Evolutionary conservation across 2,329 filamentous ascomycete genomes (phyloP).

Genomic region (Aspergillus nomiae): DNA sequence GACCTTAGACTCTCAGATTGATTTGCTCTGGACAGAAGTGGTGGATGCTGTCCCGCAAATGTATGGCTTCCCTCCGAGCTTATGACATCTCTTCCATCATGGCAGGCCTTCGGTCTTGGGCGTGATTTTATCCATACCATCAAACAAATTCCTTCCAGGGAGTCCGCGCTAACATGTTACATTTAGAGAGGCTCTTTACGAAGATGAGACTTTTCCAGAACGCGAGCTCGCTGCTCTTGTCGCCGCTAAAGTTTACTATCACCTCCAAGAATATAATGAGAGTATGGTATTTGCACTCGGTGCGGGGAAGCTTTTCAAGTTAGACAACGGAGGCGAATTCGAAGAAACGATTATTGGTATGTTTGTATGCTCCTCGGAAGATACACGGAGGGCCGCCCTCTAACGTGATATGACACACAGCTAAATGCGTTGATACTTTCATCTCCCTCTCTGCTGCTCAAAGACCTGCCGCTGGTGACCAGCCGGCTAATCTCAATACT

Average conservation of each 20-base stretch:
- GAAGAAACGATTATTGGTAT: constrained; percentile 95
- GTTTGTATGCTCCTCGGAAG: constrained; percentile 21
- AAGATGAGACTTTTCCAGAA: constrained; percentile 92
- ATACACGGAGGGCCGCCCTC: not conserved
- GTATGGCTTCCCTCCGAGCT: constrained; percentile 55
- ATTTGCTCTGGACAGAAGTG: constrained; percentile 96
- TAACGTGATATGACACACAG: constrained; percentile 36
- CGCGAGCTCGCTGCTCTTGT: constrained; percentile 92
- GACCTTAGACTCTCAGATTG: constrained; percentile 93
- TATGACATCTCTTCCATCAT: not conserved
- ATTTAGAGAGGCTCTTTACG: constrained; percentile 87
- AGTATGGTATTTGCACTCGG: constrained; percentile 98
- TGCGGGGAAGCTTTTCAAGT: constrained; percentile 90
- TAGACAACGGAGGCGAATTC: constrained; percentile 89
- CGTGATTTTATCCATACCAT: not conserved
- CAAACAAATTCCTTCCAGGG: constrained; percentile 17
- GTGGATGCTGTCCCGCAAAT: constrained; percentile 90
- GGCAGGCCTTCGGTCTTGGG: not conserved
- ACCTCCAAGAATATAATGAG: constrained; percentile 97
- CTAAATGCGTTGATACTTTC: constrained; percentile 97
- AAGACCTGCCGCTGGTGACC: constrained; percentile 53
- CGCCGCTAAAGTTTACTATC: constrained; percentile 97
- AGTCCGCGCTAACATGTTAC: not conserved
- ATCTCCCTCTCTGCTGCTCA: constrained; percentile 73
- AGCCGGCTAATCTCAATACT: constrained; percentile 71